Evolutionary conservation across 2,329 filamentous ascomycete species (phyloP).

Genomic region (Fusarium odoratissimum): DNA sequence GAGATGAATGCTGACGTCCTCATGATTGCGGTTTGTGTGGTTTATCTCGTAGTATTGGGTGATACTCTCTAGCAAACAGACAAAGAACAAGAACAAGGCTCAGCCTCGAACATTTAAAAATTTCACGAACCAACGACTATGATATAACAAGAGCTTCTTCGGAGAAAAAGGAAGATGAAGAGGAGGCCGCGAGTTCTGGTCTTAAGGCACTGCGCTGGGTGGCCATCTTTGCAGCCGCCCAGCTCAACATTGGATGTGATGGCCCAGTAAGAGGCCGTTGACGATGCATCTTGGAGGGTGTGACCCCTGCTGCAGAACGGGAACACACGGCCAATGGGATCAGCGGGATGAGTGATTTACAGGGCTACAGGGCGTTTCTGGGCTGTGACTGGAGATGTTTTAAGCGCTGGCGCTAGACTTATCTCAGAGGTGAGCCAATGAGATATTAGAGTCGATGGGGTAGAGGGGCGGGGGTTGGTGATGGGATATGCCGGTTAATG

Average conservation of each 20-base stretch:
- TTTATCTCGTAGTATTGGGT: not conserved
- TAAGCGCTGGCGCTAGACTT: constrained; percentile 46
- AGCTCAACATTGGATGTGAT: constrained; percentile 17
- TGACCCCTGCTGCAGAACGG: constrained; percentile 38
- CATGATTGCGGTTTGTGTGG: constrained; percentile 53
- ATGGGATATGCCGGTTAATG: constrained; percentile 2
- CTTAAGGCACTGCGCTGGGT: constrained; percentile 35
- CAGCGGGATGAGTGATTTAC: constrained; percentile 8
- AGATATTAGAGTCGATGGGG: not conserved
- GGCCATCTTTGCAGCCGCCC: constrained; percentile 41
- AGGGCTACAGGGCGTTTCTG: constrained; percentile 6
- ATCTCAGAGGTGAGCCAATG: constrained; percentile 32
- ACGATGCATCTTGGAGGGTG: constrained; percentile 37
- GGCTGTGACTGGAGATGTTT: constrained; percentile 37
- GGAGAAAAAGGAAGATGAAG: constrained; percentile 22
- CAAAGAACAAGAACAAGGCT: constrained; percentile 17
- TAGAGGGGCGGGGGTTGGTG: constrained; percentile 12
- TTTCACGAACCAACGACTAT: constrained; percentile 16
- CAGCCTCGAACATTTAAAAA: constrained; percentile 31
- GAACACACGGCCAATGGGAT: constrained; percentile 35
- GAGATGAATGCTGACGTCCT: constrained; percentile 56
- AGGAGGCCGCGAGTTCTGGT: constrained; percentile 40
- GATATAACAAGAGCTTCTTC: not conserved
- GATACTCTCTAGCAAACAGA: not conserved
- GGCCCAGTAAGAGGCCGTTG: constrained; percentile 45